Conservation (phyloP, 2,329 filamentous ascomycete genomes). For the Taxawa tesnikishii region DNA sequence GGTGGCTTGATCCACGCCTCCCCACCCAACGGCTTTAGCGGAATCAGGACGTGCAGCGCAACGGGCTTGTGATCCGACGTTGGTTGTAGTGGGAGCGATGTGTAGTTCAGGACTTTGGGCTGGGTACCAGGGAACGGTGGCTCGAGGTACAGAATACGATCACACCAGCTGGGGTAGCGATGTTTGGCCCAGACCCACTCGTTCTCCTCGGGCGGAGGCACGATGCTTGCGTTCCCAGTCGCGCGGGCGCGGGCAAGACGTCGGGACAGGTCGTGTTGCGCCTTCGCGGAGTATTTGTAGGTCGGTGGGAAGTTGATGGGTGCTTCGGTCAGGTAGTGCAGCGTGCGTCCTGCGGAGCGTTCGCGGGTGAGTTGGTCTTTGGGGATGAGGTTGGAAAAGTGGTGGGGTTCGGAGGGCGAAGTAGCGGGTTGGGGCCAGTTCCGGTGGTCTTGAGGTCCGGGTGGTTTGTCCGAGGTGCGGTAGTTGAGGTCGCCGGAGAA, state of each 20-base stretch:
- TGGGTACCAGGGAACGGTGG: slow-evolving; percentile 29
- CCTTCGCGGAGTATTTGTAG: slow-evolving; percentile 65
- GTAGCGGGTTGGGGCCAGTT: slow-evolving; percentile 51
- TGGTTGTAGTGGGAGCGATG: slow-evolving; percentile 63
- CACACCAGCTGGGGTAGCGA: slow-evolving; percentile 87
- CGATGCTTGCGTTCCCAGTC: slow-evolving; percentile 5
- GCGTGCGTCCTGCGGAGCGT: slow-evolving; percentile 51
- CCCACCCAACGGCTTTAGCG: slow-evolving; percentile 25
- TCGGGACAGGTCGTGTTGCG: too few species aligned
- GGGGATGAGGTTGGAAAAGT: slow-evolving; percentile 59
- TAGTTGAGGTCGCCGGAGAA: slow-evolving; percentile 93
- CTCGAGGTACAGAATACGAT: slow-evolving; percentile 66
- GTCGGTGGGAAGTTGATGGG: slow-evolving; percentile 74
- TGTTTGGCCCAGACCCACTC: slow-evolving; percentile 67
- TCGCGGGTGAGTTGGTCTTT: slow-evolving; percentile 73
- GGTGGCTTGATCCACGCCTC: slow-evolving; percentile 33
- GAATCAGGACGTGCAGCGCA: slow-evolving; percentile 56
- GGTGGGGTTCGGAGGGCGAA: slow-evolving; percentile 37
- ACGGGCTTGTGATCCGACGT: slow-evolving; percentile 85
- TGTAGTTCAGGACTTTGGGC: slow-evolving; percentile 52
- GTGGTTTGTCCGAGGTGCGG: slow-evolving; percentile 56
- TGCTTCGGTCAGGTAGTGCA: slow-evolving; percentile 69
- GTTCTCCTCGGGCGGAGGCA: slow-evolving; percentile 13
- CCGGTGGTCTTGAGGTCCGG: slow-evolving; percentile 38
- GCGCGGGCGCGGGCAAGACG: slow-evolving; percentile 15